phyloP scores from a whole-genome alignment of 2,329 filamentous ascomycete genomes.

The Raffaelea arxii region DNA sequence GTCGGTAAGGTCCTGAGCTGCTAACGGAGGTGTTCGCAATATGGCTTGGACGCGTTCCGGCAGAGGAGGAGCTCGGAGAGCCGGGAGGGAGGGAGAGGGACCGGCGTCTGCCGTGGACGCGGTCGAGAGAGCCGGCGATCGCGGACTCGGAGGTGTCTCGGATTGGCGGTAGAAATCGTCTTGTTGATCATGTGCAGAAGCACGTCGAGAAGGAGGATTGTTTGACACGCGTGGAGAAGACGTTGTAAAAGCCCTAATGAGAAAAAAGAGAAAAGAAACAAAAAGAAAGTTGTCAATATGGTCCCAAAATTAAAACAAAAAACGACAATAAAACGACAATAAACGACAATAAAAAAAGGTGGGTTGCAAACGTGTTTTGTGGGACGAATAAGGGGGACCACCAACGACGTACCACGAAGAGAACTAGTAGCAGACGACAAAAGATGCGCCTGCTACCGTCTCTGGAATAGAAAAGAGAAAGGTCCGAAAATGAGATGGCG shows the following conservation, averaged over 20 bases:
- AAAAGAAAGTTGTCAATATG: neutral
- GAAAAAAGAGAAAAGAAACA: slow-evolving; percentile 1
- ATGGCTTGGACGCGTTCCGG: slow-evolving; percentile 45
- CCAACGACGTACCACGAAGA: slow-evolving; percentile 8
- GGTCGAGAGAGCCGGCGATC: slow-evolving; percentile 51
- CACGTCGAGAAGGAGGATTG: slow-evolving; percentile 49
- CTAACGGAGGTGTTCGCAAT: slow-evolving; percentile 41
- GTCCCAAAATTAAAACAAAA: neutral
- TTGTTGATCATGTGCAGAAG: slow-evolving; percentile 52
- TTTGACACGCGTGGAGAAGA: slow-evolving; percentile 40
- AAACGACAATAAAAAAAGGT: neutral
- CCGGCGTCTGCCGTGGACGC: slow-evolving; percentile 51
- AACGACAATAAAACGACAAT: neutral
- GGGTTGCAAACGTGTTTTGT: neutral
- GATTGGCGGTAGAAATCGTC: slow-evolving; percentile 26
- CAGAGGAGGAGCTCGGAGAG: slow-evolving; percentile 48
- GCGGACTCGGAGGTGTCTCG: slow-evolving; percentile 25
- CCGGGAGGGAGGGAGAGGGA: slow-evolving; percentile 48
- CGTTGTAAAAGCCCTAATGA: slow-evolving; percentile 36
- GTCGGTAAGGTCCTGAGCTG: neutral
- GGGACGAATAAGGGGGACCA: neutral
- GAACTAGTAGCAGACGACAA: slow-evolving; percentile 13
- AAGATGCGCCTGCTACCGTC: slow-evolving; percentile 11
- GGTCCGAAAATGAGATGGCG: neutral
- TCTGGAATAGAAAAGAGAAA: slow-evolving; percentile 7